These are phyloP conservation scores for Nigrospora osmanthi DNA, from an alignment of 2,329 filamentous ascomycete genomes.

Conservation along the genomic window DNA sequence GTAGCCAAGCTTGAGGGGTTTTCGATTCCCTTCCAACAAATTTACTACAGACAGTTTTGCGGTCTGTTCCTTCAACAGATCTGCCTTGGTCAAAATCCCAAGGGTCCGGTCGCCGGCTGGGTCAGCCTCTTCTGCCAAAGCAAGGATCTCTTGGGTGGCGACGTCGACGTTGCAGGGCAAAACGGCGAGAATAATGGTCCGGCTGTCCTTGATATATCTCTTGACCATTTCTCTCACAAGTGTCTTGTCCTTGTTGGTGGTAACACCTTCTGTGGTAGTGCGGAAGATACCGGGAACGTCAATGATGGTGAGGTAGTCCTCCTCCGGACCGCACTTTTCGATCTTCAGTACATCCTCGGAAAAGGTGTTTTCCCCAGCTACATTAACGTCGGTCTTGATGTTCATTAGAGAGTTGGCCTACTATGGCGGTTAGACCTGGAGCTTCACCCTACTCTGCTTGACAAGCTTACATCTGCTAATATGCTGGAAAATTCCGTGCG, in stretches of 20 bases:
- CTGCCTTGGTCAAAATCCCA: conserved; percentile 50
- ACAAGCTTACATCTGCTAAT: no score
- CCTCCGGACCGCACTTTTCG: conserved; percentile 7
- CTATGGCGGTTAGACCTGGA: no score
- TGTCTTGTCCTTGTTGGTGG: conserved; percentile 4
- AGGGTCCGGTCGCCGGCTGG: conserved; percentile 31
- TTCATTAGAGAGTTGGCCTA: conserved; percentile 5
- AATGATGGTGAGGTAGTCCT: conserved; percentile 8
- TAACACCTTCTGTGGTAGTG: conserved; percentile 3
- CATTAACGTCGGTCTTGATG: neutral
- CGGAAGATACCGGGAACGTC: conserved; percentile 7
- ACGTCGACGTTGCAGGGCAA: conserved; percentile 30
- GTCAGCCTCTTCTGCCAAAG: conserved; percentile 27
- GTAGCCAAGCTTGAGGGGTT: conserved; percentile 33
- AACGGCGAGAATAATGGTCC: conserved; percentile 41
- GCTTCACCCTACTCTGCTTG: no score
- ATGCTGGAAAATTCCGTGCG: no score
- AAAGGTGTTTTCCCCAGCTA: conserved; percentile 1
- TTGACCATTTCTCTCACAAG: conserved; percentile 11
- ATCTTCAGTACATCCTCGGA: conserved; percentile 9
- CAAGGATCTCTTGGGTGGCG: conserved; percentile 31
- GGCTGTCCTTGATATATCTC: conserved; percentile 30
- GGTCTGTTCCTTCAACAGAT: conserved; percentile 34
- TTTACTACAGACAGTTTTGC: conserved; percentile 26
- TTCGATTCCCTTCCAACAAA: conserved; percentile 26